Conservation (phyloP, 192 early-diverging fungal species). For the Diversispora eburnea region DNA sequence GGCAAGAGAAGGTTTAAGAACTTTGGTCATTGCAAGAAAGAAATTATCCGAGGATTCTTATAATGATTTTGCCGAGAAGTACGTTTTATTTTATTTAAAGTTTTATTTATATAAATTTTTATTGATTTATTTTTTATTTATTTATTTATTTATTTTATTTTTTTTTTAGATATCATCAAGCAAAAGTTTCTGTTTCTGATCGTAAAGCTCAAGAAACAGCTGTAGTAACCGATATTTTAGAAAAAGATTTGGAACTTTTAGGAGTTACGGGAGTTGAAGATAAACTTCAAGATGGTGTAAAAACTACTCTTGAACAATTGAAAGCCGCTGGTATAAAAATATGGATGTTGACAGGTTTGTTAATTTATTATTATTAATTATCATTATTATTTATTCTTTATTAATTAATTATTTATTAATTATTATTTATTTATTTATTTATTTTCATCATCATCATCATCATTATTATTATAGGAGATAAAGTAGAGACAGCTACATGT, state of each 20-base stretch:
- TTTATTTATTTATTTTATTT: background rate
- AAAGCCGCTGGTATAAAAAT: slow-evolving; percentile 88
- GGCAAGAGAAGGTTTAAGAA: slow-evolving; percentile 92
- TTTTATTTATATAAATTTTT: background rate
- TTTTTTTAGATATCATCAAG: slow-evolving; percentile 55
- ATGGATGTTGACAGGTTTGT: slow-evolving; percentile 89
- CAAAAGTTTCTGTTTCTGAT: slow-evolving; percentile 66
- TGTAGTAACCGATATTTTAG: slow-evolving; percentile 65
- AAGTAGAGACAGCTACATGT: slow-evolving; percentile 95
- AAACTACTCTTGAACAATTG: slow-evolving; percentile 80
- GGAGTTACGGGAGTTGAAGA: slow-evolving; percentile 96
- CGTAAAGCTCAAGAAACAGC: slow-evolving; percentile 66
- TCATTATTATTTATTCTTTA: background rate
- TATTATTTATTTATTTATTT: background rate
- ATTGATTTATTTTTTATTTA: background rate
- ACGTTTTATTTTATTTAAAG: slow-evolving; percentile 7
- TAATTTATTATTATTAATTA: background rate
- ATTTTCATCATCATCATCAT: background rate
- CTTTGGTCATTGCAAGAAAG: slow-evolving; percentile 87
- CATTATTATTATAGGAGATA: slow-evolving; percentile 59
- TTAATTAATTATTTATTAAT: background rate
- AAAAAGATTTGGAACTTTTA: slow-evolving; percentile 83
- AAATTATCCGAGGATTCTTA: slow-evolving; percentile 69
- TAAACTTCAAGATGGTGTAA: slow-evolving; percentile 91
- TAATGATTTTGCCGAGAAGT: slow-evolving; percentile 58